Evolutionary conservation across 768 basidiomycete genomes (phyloP), one percentile per base, ranked within the genome.

Genomic region (Gymnopilus junonius): DNA sequence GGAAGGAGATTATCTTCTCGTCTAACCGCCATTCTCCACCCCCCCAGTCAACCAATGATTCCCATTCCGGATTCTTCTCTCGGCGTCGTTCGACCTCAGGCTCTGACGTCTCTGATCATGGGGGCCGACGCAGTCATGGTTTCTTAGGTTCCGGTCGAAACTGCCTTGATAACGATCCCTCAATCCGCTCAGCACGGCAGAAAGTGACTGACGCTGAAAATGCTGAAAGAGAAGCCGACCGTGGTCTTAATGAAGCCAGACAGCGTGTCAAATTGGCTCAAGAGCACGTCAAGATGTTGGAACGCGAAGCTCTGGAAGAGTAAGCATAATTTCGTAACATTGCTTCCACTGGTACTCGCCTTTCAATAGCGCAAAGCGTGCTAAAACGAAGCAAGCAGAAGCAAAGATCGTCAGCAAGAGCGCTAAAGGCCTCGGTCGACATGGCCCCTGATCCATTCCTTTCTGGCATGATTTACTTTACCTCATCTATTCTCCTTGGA

Each of bases 301-400:
- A 87, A 72, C 73, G 72, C 12, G 86, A 86, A 63, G 83, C 82
- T 3, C 43, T 76, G 25, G 82, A 84, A 70, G 85, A 85, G 86
- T 87, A 70, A 70, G 85, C 71, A 23, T 10, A n/a, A 10, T 67
- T 45, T 42, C 51, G 45, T 21, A 56, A 50, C 53, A 6, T 12
- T 23, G 39, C 14, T 20, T 32, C 39, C 35, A 43, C 27, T 63
- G 35, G 37, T 21, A 29, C 39, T 60, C 23, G 4, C 40, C 39
- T 63, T 56, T 59, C 51, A 65, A n/a, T 66, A 86, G 85, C 31
- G 77, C 80, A 25, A 74, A 71, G 32, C 82, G 82, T 50, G 85
- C 84, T 12, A 83, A 83, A 71, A 78, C 80, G 7, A 86, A 86
- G 66, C 83, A 84, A 63, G 80, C 79, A 14, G 82, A 85, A 67